These are phyloP conservation scores for Blepharisma stoltei DNA, from an alignment of 73 alveolate genomes.

Conservation along the genomic window DNA sequence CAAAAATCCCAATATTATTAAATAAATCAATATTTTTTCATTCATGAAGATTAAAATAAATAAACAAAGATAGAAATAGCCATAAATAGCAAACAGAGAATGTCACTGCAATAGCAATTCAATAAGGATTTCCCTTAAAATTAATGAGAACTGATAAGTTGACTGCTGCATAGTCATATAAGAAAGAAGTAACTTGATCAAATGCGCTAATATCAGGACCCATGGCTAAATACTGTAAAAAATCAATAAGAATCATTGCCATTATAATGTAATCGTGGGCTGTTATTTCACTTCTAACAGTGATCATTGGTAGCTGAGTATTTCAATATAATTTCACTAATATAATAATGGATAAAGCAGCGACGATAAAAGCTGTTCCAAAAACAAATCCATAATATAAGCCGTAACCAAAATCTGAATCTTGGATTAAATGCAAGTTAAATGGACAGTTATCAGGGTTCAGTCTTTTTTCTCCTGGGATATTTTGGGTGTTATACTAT, in stretches of 20 bases:
- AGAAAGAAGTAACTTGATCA: not conserved
- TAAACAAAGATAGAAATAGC: not conserved
- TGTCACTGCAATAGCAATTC: not conserved
- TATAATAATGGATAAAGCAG: not conserved
- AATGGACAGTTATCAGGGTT: constrained; percentile 7
- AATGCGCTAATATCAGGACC: constrained; percentile 24
- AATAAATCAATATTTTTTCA: not conserved
- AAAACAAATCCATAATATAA: constrained; percentile 13
- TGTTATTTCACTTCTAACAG: not conserved
- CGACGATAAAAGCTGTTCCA: not conserved
- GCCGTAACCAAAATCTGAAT: not conserved
- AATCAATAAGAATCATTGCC: not conserved
- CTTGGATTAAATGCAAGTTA: not conserved
- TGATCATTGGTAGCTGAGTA: not conserved
- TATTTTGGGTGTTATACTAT: not conserved
- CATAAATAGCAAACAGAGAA: not conserved
- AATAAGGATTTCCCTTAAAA: not conserved
- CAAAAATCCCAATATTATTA: not conserved
- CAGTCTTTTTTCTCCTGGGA: not conserved
- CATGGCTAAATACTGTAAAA: constrained; percentile 17
- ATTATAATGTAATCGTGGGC: not conserved
- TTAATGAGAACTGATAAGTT: constrained; percentile 6
- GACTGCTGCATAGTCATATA: not conserved
- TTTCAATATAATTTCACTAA: not conserved
- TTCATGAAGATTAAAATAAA: not conserved